Evolutionary conservation across 2,329 filamentous ascomycete genomes (phyloP).

Genomic region (Plenodomus tracheiphilus): DNA sequence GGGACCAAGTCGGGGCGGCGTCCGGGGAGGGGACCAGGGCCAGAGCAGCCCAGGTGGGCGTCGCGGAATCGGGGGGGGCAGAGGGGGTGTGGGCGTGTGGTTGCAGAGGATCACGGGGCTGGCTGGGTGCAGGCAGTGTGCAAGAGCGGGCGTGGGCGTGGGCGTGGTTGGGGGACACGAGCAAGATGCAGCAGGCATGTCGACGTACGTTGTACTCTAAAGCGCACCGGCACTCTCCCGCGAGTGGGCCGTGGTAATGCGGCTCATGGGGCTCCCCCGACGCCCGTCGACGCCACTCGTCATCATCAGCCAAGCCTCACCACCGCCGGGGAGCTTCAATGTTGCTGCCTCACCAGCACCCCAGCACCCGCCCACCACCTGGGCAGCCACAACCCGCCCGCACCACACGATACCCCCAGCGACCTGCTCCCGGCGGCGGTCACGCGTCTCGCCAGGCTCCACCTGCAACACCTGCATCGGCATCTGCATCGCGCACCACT

Average conservation of each 20-base stretch:
- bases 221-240: no score
- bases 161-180: no score
- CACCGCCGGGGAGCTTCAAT: neutral
- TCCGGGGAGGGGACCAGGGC: neutral
- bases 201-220: no score
- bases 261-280: slow-evolving; percentile 1
- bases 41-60: neutral
- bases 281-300: slow-evolving; percentile 1
- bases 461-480: neutral
- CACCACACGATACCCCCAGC: no score
- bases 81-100: neutral
- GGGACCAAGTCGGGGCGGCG: neutral
- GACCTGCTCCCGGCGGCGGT: no score
- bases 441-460: neutral
- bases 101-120: neutral
- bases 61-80: neutral
- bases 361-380: neutral
- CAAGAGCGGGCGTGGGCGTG: slow-evolving; percentile 1
- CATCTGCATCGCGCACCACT: neutral
- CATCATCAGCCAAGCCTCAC: slow-evolving; percentile 14
- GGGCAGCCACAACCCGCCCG: no score
- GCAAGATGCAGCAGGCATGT: no score
- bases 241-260: no score
- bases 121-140: neutral
- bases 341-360: no score